Conservation (phyloP, 129 eudicot species). For the Flaveria sonorensis region DNA sequence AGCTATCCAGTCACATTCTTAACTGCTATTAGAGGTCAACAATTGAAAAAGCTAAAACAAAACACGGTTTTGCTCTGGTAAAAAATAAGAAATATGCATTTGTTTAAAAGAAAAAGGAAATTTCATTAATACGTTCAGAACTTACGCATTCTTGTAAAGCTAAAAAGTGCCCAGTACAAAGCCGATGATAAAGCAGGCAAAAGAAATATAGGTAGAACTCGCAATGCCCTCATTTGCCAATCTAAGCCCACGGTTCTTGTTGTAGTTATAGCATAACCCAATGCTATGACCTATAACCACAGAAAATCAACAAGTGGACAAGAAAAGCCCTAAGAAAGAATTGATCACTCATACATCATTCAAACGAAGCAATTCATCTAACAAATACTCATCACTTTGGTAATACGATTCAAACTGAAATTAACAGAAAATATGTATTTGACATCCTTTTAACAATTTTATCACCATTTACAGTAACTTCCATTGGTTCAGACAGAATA, state of each 20-base stretch:
- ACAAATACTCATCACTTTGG: background rate
- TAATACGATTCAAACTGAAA: background rate
- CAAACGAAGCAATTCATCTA: background rate
- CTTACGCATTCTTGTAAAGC: constrained; percentile 75
- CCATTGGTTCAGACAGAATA: background rate
- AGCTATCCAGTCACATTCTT: background rate
- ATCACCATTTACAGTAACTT: background rate
- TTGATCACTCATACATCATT: background rate
- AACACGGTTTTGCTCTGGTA: background rate
- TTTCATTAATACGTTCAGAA: background rate
- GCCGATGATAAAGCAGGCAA: constrained; percentile 60
- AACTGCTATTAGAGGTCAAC: background rate
- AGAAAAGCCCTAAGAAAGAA: background rate
- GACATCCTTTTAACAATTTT: background rate
- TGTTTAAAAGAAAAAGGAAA: no score
- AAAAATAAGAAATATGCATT: no score
- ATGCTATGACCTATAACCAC: constrained; percentile 57
- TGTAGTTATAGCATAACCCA: constrained; percentile 75
- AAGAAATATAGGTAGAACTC: constrained; percentile 83
- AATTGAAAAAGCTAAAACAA: background rate
- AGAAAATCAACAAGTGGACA: background rate
- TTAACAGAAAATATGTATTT: background rate
- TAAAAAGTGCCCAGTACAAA: constrained; percentile 51
- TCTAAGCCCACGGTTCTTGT: constrained; percentile 70
- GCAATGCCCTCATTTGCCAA: constrained; percentile 85